Conservation (phyloP, 805 yeast species). For the Clavispora santaluciae region DNA sequence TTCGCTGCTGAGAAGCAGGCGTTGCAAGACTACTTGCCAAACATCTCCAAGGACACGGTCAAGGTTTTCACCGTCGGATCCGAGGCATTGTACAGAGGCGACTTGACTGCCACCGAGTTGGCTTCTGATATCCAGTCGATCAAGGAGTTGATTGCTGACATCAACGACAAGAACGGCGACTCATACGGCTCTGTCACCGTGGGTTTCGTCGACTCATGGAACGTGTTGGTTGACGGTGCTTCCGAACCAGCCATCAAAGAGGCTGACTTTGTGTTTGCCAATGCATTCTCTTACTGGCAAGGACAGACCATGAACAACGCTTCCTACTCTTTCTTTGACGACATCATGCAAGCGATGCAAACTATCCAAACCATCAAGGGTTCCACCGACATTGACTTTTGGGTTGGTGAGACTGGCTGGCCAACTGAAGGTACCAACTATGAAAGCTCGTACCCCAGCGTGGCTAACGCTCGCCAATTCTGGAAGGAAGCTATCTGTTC, state of each 20-base stretch:
- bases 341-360: constrained; percentile 96
- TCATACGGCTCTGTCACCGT: constrained; percentile 69
- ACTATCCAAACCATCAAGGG: constrained; percentile 83
- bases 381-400: constrained; percentile 76
- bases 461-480: constrained; percentile 68
- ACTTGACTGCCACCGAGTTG: constrained; percentile 68
- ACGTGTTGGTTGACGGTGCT: constrained; percentile 77
- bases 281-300: constrained; percentile 99
- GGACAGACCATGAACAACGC: constrained; percentile 84
- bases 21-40: constrained; percentile 65
- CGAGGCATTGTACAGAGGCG: constrained; percentile 90
- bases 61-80: constrained; percentile 87
- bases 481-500: constrained; percentile 91
- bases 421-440: constrained; percentile 80
- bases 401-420: constrained; percentile 99
- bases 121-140: constrained; percentile 63
- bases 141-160: constrained; percentile 52
- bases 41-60: constrained; percentile 61
- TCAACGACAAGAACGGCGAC: constrained; percentile 77
- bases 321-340: constrained; percentile 89
- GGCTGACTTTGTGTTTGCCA: constrained; percentile 83
- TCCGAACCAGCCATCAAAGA: constrained; percentile 68
- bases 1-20: constrained; percentile 72
- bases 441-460: constrained; percentile 62
- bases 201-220: constrained; percentile 97